Evolutionary conservation across 441 rosid species (phyloP), one percentile per base, ranked within the genome.

Genomic region (Rhodomyrtus psidioides): DNA sequence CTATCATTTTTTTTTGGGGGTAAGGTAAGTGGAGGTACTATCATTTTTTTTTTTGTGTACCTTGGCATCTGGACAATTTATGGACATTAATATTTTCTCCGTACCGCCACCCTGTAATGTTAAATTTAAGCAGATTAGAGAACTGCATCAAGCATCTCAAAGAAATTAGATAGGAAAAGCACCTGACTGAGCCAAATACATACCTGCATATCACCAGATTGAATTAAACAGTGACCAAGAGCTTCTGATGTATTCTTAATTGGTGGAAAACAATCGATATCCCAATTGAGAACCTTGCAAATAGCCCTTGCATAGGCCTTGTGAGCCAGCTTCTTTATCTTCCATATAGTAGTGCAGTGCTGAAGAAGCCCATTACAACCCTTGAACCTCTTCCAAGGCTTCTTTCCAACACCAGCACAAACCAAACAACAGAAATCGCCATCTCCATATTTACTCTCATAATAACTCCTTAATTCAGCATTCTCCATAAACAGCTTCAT

Each of bases 271-370:
- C 16, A 74, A 46, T 89, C 85, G 83, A 88, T 24, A 86, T 92
- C 95, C 93, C 96, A 90, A 83, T 92, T 93, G 88, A 94, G 89
- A 84, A 92, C 90, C 89, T 87, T 85, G 88, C 92, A 93, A 56
- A 91, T 86, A 55, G 91, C 92, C 84, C 84, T 88, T 65, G 90
- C 94, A 86, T 87, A 91, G 76, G 92, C 93, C 86, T 89, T 89
- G 86, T 93, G 96, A 76, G 95, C 95, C 82, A 27, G 88, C 88
- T 76, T 89, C 59, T 86, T 65, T 39, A 93, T 90, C 55, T 92
- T 92, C 39, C 84, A 85, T 81, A 87, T 86, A 53, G 90, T 81
- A 44, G 89, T 89, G 62, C 87, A 89, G 91, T 94, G 96, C 88
- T 90, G 93, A 85, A 91, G 91, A 83, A 93, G 89, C 58, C 93